Evolutionary conservation across 768 basidiomycete genomes (phyloP), one percentile per base, ranked within the genome.

Genomic region (Collybia nuda): DNA sequence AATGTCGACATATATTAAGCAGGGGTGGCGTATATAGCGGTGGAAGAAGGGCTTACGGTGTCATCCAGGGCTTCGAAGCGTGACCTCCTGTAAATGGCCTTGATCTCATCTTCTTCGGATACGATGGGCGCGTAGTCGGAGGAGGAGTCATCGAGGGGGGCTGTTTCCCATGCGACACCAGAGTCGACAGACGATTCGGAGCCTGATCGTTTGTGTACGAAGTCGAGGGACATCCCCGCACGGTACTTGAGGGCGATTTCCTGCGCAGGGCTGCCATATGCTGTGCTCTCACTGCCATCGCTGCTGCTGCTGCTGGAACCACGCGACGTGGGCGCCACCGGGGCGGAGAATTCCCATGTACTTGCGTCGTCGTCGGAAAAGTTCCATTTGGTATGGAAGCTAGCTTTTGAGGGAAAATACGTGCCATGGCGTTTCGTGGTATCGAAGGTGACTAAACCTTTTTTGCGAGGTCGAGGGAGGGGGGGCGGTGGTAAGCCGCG

Each of bases 221-320:
- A 36, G 28, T 62, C 56, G 6, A 65, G 39, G 18, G 64, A 56
- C 51, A 71, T 59, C 21, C 70, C 68, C 18, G 71, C 67, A 40
- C 74, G 71, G 52, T 72, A 76, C 9, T 64, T 65, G 45, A 57
- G 53, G 19, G 58, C 68, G 18, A 76, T 68, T 41, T 72, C 64
- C 51, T 75, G 72, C 12, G 76, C 72, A 21, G 74, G 67, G n/a
- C 65, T 74, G 45, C 63, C 66, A 36, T 52, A 60, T 3, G 60
- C 40, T 18, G 62, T 57, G 29, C 53, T 58, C 43, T 56, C 60
- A 41, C 63, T 64, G 22, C 49, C 56, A 18, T 52, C 54, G 47
- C 64, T 66, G 6, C 63, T 63, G 24, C 49, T 58, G 17, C 53
- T 55, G 47, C 64, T 66, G 8, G 63, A 62, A 48, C 49, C 49